These are phyloP conservation scores for Coemansia sp. DNA, from an alignment of 192 early-diverging fungal species.

Conservation along the genomic window DNA sequence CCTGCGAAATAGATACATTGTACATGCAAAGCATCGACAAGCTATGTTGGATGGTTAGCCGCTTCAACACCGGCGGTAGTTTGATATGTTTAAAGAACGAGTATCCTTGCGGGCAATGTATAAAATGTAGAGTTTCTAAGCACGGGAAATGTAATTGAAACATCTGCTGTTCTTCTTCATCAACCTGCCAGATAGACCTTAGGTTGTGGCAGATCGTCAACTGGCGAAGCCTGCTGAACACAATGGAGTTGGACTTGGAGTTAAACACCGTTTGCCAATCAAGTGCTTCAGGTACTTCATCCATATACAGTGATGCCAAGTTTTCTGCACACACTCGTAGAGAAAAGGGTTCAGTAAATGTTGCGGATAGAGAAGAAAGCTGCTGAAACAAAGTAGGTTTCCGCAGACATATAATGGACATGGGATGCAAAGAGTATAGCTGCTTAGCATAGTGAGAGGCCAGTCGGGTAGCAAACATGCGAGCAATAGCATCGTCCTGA, in stretches of 20 bases:
- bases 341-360: background rate
- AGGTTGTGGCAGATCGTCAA: background rate
- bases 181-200: background rate
- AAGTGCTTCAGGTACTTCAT: background rate
- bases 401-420: background rate
- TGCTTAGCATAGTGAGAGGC: background rate
- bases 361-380: background rate
- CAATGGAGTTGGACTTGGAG: background rate
- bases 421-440: background rate
- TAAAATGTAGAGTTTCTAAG: background rate
- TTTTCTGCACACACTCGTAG: background rate
- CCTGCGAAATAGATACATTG: no score
- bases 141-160: background rate
- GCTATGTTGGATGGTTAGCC: background rate
- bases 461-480: background rate
- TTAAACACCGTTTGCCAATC: background rate
- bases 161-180: background rate
- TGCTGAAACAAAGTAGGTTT: background rate
- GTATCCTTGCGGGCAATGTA: background rate
- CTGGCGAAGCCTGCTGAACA: background rate
- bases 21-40: no score
- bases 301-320: background rate
- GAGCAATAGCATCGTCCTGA: background rate
- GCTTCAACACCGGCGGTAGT: background rate
- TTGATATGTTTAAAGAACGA: background rate